These are phyloP conservation scores for Vaucheria bursata DNA, from an alignment of 352 stramenopile genomes.

Conservation along the genomic window DNA sequence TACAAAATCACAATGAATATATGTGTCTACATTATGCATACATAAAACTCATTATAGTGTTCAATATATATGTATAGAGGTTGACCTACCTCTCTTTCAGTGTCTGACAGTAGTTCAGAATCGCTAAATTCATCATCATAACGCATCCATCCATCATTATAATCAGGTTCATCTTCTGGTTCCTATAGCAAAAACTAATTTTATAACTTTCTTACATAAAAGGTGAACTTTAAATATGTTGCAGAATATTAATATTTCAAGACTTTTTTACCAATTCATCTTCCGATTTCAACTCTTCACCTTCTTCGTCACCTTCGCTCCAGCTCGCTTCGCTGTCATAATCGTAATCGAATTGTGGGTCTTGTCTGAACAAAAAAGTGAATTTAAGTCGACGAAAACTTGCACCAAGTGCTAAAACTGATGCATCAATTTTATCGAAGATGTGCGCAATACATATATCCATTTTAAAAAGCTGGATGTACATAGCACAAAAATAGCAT, in stretches of 20 bases:
- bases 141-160: constrained; percentile 41
- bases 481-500: no score
- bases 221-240: no score
- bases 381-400: no score
- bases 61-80: no score
- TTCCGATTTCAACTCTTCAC: constrained; percentile 40
- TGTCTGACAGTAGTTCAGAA: constrained; percentile 11
- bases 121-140: constrained; percentile 45
- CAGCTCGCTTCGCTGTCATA: constrained; percentile 42
- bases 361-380: neutral
- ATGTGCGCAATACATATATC: no score
- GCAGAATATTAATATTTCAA: neutral
- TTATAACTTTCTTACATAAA: no score
- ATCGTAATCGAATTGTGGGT: constrained; percentile 33
- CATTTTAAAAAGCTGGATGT: no score
- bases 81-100: neutral
- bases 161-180: constrained; percentile 30
- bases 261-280: constrained; percentile 17
- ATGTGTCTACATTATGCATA: no score
- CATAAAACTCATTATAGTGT: no score
- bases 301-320: constrained; percentile 37
- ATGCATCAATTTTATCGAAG: no score
- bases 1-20: no score
- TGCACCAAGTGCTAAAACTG: no score
- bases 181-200: constrained; percentile 23